These are phyloP conservation scores for Amesomyces nigricolor DNA, from an alignment of 2,329 filamentous ascomycete genomes.

Conservation along the genomic window DNA sequence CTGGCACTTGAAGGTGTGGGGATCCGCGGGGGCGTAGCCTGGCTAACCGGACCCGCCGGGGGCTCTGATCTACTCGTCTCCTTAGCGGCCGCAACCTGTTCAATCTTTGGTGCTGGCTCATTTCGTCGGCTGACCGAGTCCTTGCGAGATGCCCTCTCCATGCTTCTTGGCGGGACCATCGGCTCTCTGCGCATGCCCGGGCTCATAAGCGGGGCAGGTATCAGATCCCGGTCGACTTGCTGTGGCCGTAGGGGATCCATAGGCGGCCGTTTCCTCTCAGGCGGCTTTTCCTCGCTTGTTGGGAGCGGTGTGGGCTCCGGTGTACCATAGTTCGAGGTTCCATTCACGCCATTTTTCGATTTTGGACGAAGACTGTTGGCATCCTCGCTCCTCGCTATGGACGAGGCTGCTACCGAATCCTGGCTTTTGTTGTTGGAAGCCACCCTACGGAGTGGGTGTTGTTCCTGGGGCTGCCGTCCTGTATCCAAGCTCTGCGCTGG, in stretches of 20 bases:
- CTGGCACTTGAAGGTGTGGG: slow-evolving; percentile 25
- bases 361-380: slow-evolving; percentile 45
- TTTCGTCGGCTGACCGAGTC: slow-evolving; percentile 32
- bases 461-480: slow-evolving; percentile 36
- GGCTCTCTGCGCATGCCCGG: slow-evolving; percentile 42
- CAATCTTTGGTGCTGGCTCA: slow-evolving; percentile 20
- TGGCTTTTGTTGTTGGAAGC: slow-evolving; percentile 51
- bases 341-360: slow-evolving; percentile 44
- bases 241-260: slow-evolving; percentile 56
- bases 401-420: slow-evolving; percentile 49
- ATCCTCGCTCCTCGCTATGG: slow-evolving; percentile 48
- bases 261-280: slow-evolving; percentile 60
- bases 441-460: slow-evolving; percentile 42
- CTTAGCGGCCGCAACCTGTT: slow-evolving; percentile 16
- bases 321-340: slow-evolving; percentile 26
- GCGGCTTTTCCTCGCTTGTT: slow-evolving; percentile 43
- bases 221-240: slow-evolving; percentile 45
- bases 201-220: slow-evolving; percentile 54
- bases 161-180: slow-evolving; percentile 45
- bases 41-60: slow-evolving; percentile 14
- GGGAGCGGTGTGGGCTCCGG: slow-evolving; percentile 27
- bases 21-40: slow-evolving; percentile 27
- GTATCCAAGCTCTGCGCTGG: slow-evolving; percentile 50
- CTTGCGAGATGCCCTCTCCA: slow-evolving; percentile 44
- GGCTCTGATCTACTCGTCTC: slow-evolving; percentile 15